Evolutionary conservation across 208 protist genomes (phyloP).

Genomic region (Crithidia expoeki): DNA sequence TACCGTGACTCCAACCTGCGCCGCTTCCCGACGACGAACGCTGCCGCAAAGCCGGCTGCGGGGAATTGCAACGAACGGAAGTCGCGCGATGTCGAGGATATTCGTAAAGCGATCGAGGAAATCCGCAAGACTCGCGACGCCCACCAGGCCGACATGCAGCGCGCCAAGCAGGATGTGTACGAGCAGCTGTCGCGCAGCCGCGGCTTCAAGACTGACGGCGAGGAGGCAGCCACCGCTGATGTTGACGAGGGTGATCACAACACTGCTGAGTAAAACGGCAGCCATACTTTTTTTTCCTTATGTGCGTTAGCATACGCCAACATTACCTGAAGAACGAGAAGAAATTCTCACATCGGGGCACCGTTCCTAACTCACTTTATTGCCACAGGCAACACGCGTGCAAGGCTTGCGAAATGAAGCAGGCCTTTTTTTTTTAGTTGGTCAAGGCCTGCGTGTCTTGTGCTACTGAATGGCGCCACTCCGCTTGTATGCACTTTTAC

Average conservation of each 20-base stretch:
- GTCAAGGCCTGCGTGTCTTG: too few species aligned
- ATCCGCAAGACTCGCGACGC: constrained; percentile 28
- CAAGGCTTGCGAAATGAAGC: too few species aligned
- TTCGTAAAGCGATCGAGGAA: constrained; percentile 19
- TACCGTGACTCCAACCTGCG: constrained; percentile 19
- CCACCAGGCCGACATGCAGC: constrained; percentile 29
- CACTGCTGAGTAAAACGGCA: not conserved
- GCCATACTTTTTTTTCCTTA: too few species aligned
- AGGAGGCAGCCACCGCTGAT: not conserved
- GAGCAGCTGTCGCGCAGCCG: constrained; percentile 32
- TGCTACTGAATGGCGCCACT: too few species aligned
- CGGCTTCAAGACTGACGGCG: constrained; percentile 20
- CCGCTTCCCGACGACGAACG: not conserved
- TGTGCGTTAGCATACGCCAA: too few species aligned
- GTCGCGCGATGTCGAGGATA: constrained; percentile 24
- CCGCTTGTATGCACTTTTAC: too few species aligned
- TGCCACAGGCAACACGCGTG: too few species aligned
- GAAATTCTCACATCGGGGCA: too few species aligned
- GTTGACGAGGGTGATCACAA: not conserved
- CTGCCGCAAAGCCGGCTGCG: not conserved
- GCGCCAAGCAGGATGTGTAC: constrained; percentile 36
- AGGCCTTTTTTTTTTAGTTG: too few species aligned
- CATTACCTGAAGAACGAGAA: too few species aligned
- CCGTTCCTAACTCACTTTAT: too few species aligned
- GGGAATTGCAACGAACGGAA: not conserved